Conservation (phyloP, 208 protist species). For the Trypanosoma melophagium region DNA sequence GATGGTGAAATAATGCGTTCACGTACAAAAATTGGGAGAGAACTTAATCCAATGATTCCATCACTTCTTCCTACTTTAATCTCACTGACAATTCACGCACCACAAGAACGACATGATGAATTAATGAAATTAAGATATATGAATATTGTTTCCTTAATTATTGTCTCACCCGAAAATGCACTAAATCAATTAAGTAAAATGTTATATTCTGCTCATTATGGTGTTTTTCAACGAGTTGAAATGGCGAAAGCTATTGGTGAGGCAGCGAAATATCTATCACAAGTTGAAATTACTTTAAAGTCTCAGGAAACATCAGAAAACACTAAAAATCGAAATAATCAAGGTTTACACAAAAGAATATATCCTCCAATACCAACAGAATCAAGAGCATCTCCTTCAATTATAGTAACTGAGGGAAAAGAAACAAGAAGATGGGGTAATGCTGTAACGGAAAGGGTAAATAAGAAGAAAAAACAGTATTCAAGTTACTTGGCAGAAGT, state of each 20-base stretch:
- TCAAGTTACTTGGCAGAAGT: slow-evolving; percentile 48
- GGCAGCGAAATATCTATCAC: slow-evolving; percentile 51
- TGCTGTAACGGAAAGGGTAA: slow-evolving; percentile 32
- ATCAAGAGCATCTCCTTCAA: slow-evolving; percentile 20
- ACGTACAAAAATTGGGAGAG: slow-evolving; percentile 32
- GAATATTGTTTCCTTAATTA: slow-evolving; percentile 53
- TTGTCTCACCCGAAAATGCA: slow-evolving; percentile 44
- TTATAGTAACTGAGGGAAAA: slow-evolving; percentile 55
- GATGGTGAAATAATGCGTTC: slow-evolving; percentile 14
- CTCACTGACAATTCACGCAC: slow-evolving; percentile 57
- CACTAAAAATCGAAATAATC: not conserved
- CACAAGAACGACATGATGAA: slow-evolving; percentile 45
- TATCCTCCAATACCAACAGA: slow-evolving; percentile 66
- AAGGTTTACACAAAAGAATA: slow-evolving; percentile 32
- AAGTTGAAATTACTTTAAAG: slow-evolving; percentile 28
- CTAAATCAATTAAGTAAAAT: slow-evolving; percentile 49
- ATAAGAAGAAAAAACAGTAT: slow-evolving; percentile 15
- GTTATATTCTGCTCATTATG: slow-evolving; percentile 61
- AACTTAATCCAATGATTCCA: slow-evolving; percentile 44
- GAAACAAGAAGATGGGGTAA: slow-evolving; percentile 67
- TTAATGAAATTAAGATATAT: slow-evolving; percentile 41
- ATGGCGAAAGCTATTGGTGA: slow-evolving; percentile 59
- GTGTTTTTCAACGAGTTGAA: slow-evolving; percentile 65
- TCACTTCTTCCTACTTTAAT: slow-evolving; percentile 55
- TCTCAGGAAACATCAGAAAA: not conserved